A percentile compares a stretch with the other conserved stretches of the same genome.
Conservation (phyloP, 768 basidiomycete genomes). For the Leccinum fibrillosum region DNA sequence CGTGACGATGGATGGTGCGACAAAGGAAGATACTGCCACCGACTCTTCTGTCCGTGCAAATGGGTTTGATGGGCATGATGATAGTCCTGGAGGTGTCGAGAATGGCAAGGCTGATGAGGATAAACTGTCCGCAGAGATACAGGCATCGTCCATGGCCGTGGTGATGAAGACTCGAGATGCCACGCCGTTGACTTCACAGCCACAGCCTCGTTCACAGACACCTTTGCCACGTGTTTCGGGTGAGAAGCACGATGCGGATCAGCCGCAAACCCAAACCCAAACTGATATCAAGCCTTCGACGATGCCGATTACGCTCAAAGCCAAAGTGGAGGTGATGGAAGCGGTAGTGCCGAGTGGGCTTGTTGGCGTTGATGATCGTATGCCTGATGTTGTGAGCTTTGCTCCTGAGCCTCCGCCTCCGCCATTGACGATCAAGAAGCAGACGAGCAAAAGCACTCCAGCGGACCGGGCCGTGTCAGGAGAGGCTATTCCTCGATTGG, state of each 20-base stretch:
- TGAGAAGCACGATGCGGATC: constrained; percentile 3
- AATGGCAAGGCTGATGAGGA: background rate
- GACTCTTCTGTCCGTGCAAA: background rate
- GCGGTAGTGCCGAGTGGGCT: constrained; percentile 18
- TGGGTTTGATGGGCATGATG: background rate
- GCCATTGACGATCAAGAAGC: constrained; percentile 25
- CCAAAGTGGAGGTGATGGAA: constrained; percentile 29
- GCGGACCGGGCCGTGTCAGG: background rate
- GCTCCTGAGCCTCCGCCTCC: constrained; percentile 33
- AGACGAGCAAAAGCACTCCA: constrained; percentile 14
- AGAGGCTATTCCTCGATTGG: background rate
- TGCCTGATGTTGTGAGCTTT: constrained; percentile 23
- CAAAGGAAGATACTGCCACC: background rate
- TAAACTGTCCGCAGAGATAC: background rate
- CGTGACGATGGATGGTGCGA: constrained; percentile 9
- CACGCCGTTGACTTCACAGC: background rate
- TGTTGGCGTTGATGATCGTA: constrained; percentile 14
- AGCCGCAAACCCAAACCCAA: constrained; percentile 9
- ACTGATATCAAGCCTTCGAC: constrained; percentile 1
- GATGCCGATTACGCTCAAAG: constrained; percentile 13
- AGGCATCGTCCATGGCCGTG: background rate
- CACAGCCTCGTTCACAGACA: background rate
- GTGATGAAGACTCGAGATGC: background rate
- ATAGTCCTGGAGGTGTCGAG: background rate
- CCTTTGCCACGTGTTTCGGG: background rate